phyloP scores from a whole-genome alignment of 2,329 filamentous ascomycete species.

The Fusarium abutilonis region DNA sequence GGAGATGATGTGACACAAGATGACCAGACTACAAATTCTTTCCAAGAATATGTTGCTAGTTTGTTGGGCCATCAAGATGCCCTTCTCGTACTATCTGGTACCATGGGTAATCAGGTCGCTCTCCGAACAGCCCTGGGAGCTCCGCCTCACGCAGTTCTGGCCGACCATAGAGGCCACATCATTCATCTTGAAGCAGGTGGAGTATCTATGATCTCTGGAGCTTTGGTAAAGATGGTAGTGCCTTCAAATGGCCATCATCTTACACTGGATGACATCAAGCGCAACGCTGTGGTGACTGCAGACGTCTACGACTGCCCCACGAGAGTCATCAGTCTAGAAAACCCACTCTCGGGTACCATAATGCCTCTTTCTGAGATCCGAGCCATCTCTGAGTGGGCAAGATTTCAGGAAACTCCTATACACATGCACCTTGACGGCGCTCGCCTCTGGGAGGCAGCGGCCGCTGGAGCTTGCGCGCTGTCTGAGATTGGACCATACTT shows the following conservation, averaged over 20 bases:
- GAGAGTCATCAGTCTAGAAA: constrained; percentile 82
- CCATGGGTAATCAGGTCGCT: constrained; percentile 91
- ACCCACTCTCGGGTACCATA: constrained; percentile 81
- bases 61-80: constrained; percentile 80
- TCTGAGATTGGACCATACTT: constrained; percentile 73
- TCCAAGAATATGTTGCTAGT: constrained; percentile 78
- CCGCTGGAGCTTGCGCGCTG: constrained; percentile 72
- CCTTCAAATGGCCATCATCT: constrained; percentile 77
- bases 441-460: constrained; percentile 82
- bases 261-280: constrained; percentile 78
- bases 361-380: constrained; percentile 77
- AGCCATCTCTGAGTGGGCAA: constrained; percentile 76
- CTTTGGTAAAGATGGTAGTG: constrained; percentile 71
- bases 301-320: constrained; percentile 86
- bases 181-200: constrained; percentile 72
- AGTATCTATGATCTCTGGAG: constrained; percentile 73
- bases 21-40: constrained; percentile 77
- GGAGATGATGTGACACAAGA: constrained; percentile 83
- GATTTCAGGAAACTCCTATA: constrained; percentile 61
- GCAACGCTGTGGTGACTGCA: constrained; percentile 69
- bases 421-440: constrained; percentile 82
- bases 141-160: constrained; percentile 82
- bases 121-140: constrained; percentile 79
- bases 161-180: constrained; percentile 82
- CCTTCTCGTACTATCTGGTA: constrained; percentile 85